These are phyloP conservation scores for Salix purpurea DNA, from an alignment of 345 rosid genomes.

Conservation along the genomic window DNA sequence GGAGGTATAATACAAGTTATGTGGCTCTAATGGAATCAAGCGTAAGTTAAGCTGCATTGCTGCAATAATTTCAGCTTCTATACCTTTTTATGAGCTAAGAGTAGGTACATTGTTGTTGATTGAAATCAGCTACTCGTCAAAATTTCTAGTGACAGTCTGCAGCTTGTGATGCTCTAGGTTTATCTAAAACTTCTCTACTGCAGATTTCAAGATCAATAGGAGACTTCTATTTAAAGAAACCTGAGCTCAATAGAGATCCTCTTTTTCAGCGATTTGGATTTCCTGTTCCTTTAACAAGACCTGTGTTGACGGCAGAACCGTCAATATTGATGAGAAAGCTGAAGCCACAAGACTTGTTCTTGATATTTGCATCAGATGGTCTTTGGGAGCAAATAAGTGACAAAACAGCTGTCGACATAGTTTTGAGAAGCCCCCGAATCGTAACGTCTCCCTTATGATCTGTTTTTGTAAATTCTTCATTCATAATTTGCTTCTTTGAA, in stretches of 20 bases:
- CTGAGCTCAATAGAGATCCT: slow-evolving; percentile 35
- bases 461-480: not conserved
- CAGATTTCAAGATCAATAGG: slow-evolving; percentile 58
- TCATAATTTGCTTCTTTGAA: not conserved
- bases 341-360: slow-evolving; percentile 35
- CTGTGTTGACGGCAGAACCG: slow-evolving; percentile 53
- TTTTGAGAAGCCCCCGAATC: slow-evolving; percentile 34
- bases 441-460: slow-evolving; percentile 19
- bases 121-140: not conserved
- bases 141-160: not conserved
- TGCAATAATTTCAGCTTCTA: not conserved
- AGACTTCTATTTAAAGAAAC: slow-evolving; percentile 49
- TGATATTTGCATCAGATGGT: slow-evolving; percentile 57
- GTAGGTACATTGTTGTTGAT: not conserved
- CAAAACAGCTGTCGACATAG: slow-evolving; percentile 42
- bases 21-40: too few species aligned
- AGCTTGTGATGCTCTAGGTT: slow-evolving; percentile 1
- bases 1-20: too few species aligned
- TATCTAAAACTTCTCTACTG: not conserved
- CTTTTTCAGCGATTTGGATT: slow-evolving; percentile 35
- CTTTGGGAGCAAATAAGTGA: slow-evolving; percentile 59
- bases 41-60: too few species aligned
- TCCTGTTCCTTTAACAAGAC: slow-evolving; percentile 32
- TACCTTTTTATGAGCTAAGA: not conserved
- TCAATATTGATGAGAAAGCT: slow-evolving; percentile 36